Evolutionary conservation across 2,329 filamentous ascomycete genomes (phyloP).

Genomic region (Pochonia chlamydosporia): DNA sequence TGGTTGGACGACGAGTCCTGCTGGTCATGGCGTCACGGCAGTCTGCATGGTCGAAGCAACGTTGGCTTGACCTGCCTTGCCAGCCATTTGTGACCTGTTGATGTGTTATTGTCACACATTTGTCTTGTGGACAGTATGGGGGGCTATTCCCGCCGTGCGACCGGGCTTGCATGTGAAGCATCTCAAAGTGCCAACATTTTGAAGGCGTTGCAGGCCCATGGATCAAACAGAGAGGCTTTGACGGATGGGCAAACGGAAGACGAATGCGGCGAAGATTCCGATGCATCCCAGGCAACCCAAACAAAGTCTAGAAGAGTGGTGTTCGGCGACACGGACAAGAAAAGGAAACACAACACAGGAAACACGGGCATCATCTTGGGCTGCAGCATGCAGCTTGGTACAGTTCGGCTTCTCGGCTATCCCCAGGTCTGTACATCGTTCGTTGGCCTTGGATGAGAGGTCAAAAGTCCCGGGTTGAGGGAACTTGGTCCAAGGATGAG

Average conservation of each 20-base stretch:
- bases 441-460: no score
- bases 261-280: not conserved
- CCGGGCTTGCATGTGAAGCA: slow-evolving; percentile 2
- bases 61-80: not conserved
- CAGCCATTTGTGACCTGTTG: not conserved
- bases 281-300: not conserved
- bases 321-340: not conserved
- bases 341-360: not conserved
- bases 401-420: slow-evolving; percentile 1
- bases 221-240: not conserved
- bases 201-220: not conserved
- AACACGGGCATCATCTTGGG: not conserved
- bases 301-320: no score
- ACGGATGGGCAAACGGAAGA: not conserved
- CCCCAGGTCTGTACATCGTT: not conserved
- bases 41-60: not conserved
- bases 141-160: not conserved
- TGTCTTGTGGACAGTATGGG: not conserved
- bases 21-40: not conserved
- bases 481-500: no score
- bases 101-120: not conserved
- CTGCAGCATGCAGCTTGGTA: not conserved
- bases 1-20: not conserved
- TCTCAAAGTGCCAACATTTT: not conserved
- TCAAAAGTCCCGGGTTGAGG: no score